These are phyloP conservation scores for Beauveria brongniartii DNA, from an alignment of 2,329 filamentous ascomycete species.

Conservation along the genomic window DNA sequence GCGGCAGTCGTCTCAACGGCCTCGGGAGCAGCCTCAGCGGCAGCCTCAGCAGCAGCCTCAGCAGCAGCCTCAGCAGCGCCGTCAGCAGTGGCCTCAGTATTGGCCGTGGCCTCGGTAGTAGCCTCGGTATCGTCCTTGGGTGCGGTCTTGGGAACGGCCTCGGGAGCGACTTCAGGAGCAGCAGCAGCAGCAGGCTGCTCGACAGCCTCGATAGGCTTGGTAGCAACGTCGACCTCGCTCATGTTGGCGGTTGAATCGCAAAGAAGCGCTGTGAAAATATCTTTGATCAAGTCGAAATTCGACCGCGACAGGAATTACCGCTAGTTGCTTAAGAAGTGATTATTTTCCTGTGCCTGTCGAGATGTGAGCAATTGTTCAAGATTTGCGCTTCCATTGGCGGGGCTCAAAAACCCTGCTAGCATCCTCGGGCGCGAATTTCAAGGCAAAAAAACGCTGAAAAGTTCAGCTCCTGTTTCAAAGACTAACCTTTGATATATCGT, in stretches of 20 bases:
- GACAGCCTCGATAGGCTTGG: conserved; percentile 39
- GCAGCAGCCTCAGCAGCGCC: conserved; percentile 14
- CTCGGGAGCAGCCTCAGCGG: conserved; percentile 17
- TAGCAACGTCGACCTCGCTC: conserved; percentile 11
- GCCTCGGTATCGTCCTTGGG: conserved; percentile 20
- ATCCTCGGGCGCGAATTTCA: neutral
- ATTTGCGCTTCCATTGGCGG: conserved; percentile 7
- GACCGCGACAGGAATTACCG: neutral
- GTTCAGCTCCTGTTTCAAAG: neutral
- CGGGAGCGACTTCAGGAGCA: conserved; percentile 26
- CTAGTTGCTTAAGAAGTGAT: neutral
- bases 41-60: conserved; percentile 17
- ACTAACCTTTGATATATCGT: neutral
- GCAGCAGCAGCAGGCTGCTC: conserved; percentile 49
- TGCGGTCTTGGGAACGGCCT: conserved; percentile 33
- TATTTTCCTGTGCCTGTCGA: neutral
- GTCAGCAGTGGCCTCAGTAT: conserved; percentile 25
- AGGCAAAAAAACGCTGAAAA: neutral
- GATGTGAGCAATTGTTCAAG: conserved; percentile 9
- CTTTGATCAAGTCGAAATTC: neutral
- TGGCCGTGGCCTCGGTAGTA: conserved; percentile 21
- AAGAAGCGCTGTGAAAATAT: neutral
- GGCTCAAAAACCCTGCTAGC: neutral
- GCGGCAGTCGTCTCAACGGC: conserved; percentile 13
- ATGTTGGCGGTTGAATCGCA: conserved; percentile 1